A percentile compares a stretch with the other conserved stretches of the same genome.
phyloP scores from a whole-genome alignment of 176 grass and related monocot species.

The Hyparrhenia diplandra region DNA sequence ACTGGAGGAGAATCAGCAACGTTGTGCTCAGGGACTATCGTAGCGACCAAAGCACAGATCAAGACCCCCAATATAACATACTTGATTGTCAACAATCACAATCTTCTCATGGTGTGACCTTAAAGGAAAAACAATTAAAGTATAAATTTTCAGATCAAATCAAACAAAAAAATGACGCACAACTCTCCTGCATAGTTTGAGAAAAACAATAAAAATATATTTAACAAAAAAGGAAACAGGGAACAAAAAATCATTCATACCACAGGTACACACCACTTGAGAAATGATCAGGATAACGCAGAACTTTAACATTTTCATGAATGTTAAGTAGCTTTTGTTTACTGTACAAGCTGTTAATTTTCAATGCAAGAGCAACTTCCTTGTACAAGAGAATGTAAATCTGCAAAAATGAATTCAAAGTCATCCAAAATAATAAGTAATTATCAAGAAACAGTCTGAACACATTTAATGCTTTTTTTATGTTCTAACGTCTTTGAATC shows the following conservation, averaged over 20 bases:
- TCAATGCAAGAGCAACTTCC: slow-evolving; percentile 92
- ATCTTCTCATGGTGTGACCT: slow-evolving; percentile 99
- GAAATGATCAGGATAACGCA: slow-evolving; percentile 95
- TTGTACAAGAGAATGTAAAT: slow-evolving; percentile 97
- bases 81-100: slow-evolving; percentile 91
- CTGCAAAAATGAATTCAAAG: slow-evolving; percentile 47
- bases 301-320: slow-evolving; percentile 99
- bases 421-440: slow-evolving; percentile 20
- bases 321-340: slow-evolving; percentile 83
- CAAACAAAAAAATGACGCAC: background rate
- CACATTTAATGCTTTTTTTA: background rate
- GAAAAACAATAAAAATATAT: too few species aligned
- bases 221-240: background rate
- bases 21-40: slow-evolving; percentile 85
- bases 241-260: slow-evolving; percentile 34
- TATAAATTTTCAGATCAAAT: slow-evolving; percentile 18
- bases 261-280: slow-evolving; percentile 97
- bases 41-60: slow-evolving; percentile 97
- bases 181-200: too few species aligned
- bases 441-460: background rate
- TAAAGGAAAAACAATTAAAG: slow-evolving; percentile 31
- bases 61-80: slow-evolving; percentile 91
- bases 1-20: slow-evolving; percentile 64
- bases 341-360: slow-evolving; percentile 97
- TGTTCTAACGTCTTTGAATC: background rate